Conservation (phyloP, 768 basidiomycete genomes). For the Gautieria morchelliformis region DNA sequence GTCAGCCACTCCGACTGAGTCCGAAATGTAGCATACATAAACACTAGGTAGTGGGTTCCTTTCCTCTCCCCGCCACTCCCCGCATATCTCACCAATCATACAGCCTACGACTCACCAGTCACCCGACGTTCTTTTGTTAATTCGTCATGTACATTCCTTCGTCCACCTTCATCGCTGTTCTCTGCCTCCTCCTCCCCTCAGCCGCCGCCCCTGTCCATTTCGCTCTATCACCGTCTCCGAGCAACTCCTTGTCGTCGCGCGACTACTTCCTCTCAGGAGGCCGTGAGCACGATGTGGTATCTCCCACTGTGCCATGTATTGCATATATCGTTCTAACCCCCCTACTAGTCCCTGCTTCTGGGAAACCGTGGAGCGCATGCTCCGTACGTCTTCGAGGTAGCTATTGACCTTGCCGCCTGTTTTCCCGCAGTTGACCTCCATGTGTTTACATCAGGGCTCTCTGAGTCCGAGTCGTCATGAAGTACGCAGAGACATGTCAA, state of each 20-base stretch:
- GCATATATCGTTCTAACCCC: not conserved
- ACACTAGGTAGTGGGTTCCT: not conserved
- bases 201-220: not conserved
- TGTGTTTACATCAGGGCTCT: not conserved
- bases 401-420: not conserved
- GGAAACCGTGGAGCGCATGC: not conserved
- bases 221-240: not conserved
- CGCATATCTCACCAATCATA: not conserved
- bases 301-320: not conserved
- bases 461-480: not conserved
- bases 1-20: not conserved
- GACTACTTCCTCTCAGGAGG: not conserved
- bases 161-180: not conserved
- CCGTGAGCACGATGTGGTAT: not conserved
- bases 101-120: not conserved
- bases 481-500: not conserved
- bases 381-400: not conserved
- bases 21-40: not conserved
- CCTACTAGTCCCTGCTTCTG: not conserved
- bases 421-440: not conserved
- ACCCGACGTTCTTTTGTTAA: not conserved
- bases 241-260: not conserved
- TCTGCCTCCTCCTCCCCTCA: not conserved
- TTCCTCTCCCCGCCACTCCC: not conserved
- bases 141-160: not conserved